Conservation (phyloP, 768 basidiomycete genomes). For the Macrolepiota fuliginosa region DNA sequence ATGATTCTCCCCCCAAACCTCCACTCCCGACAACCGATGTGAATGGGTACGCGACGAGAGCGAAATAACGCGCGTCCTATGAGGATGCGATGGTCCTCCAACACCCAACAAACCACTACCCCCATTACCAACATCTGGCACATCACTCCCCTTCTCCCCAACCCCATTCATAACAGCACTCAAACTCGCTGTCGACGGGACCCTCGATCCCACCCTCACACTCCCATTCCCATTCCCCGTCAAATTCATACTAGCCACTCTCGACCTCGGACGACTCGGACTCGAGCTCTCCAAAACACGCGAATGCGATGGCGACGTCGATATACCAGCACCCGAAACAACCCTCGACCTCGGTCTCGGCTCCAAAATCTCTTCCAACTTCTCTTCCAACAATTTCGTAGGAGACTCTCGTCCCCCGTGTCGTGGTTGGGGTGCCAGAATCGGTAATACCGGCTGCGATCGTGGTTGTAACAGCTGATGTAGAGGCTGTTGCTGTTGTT, state of each 20-base stretch:
- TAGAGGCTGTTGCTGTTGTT: neutral
- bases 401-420: slow-evolving; percentile 3
- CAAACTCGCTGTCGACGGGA: neutral
- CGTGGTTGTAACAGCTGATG: neutral
- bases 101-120: too few species aligned
- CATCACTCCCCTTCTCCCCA: neutral
- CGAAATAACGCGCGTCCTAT: slow-evolving; percentile 7
- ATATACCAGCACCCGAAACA: neutral
- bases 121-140: too few species aligned
- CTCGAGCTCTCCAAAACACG: neutral
- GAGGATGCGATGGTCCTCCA: neutral
- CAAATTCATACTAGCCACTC: slow-evolving; percentile 4
- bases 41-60: slow-evolving; percentile 6
- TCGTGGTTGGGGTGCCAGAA: slow-evolving; percentile 5
- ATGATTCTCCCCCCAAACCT: slow-evolving; percentile 11
- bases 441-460: neutral
- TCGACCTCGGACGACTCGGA: slow-evolving; percentile 2
- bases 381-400: slow-evolving; percentile 9
- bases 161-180: neutral
- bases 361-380: slow-evolving; percentile 11
- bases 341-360: slow-evolving; percentile 5
- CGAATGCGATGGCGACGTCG: neutral
- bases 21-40: slow-evolving; percentile 8
- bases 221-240: neutral
- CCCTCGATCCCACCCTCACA: neutral